Evolutionary conservation across 2,329 filamentous ascomycete genomes (phyloP).

Genomic region (Fonsecaea multimorphosa): DNA sequence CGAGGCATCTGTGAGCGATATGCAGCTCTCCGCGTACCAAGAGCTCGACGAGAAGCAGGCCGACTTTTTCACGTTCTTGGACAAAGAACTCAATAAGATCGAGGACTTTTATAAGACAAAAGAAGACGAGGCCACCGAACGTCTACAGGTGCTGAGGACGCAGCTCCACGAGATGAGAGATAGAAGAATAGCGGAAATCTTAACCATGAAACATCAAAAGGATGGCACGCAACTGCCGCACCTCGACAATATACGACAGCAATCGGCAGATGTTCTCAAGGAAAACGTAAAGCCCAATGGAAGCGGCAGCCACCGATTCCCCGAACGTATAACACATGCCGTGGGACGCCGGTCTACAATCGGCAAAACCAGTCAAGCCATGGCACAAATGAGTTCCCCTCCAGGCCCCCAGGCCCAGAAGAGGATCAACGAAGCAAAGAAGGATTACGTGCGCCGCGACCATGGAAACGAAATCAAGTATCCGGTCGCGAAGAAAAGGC

Average conservation of each 20-base stretch:
- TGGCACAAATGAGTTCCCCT: conserved; percentile 54
- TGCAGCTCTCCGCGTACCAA: conserved; percentile 62
- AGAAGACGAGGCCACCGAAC: conserved; percentile 79
- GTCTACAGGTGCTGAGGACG: conserved; percentile 73
- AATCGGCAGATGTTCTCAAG: conserved; percentile 33
- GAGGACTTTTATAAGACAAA: conserved; percentile 88
- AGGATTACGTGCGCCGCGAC: conserved; percentile 58
- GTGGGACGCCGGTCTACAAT: conserved; percentile 53
- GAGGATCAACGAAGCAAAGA: conserved; percentile 43
- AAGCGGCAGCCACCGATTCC: conserved; percentile 37
- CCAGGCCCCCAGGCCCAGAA: conserved; percentile 43
- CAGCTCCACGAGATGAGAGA: conserved; percentile 95
- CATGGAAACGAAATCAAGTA: conserved; percentile 72
- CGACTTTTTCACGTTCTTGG: conserved; percentile 88
- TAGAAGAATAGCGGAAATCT: conserved; percentile 73
- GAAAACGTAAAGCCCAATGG: conserved; percentile 36
- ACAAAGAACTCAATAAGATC: conserved; percentile 86
- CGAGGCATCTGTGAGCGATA: conserved; percentile 52
- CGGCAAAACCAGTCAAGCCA: conserved; percentile 62
- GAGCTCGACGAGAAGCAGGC: conserved; percentile 74
- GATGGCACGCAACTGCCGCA: neutral
- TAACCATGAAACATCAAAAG: conserved; percentile 44
- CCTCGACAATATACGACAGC: conserved; percentile 26
- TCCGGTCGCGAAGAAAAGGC: conserved; percentile 83
- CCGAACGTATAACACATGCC: conserved; percentile 52